Evolutionary conservation across 108 stramenopile genomes (phyloP), one percentile per base, ranked within the genome.

Genomic region (Cyclotella atomus): DNA sequence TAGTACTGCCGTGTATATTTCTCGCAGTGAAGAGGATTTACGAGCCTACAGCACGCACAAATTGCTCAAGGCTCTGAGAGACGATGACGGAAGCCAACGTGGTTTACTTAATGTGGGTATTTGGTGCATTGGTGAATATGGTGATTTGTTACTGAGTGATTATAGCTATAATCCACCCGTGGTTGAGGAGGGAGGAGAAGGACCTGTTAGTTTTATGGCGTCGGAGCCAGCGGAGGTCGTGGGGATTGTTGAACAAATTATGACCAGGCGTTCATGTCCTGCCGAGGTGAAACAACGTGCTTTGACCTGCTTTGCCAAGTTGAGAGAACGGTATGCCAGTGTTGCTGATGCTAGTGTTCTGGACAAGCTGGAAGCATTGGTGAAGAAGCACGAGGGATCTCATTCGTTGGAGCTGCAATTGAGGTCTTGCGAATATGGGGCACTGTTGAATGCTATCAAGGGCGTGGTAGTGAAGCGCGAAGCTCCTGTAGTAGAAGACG

Each of bases 61-160:
- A 70, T 81, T 98, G 19, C 70, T 94, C 50, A 92, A 88, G 72
- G 92, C 93, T 14, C 75, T 98, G 61, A 73, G 87, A 49, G 97
- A 97, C 38, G 97, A 97, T 65, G 92, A 94, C 49, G 89, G 93
- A 12, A 73, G 88, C 15, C 98, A 97, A 65, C 52, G 72, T 20
- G 94, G 92, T 43, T 85, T 99, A 14, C 71, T 97, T 29, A 82
- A 84, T 23, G 96, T 96, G 24, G 97, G 96, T 14, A 91, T 97
- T 53, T 99, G 98, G 98, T 96, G 95, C 65, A 93, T 96, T 52
- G 96, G 96, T 10, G 96, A 97, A 70, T 92, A 84, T 68, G 94
- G 95, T 1, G 91, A 91, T 70, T 70, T 89, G 21, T 55, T 95
- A 9, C 66, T 95, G 55, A 71, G 72, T n/a, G 81, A 86, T 14